Evolutionary conservation across 2,329 filamentous ascomycete species (phyloP).

Genomic region (Pyrenophora graminea): DNA sequence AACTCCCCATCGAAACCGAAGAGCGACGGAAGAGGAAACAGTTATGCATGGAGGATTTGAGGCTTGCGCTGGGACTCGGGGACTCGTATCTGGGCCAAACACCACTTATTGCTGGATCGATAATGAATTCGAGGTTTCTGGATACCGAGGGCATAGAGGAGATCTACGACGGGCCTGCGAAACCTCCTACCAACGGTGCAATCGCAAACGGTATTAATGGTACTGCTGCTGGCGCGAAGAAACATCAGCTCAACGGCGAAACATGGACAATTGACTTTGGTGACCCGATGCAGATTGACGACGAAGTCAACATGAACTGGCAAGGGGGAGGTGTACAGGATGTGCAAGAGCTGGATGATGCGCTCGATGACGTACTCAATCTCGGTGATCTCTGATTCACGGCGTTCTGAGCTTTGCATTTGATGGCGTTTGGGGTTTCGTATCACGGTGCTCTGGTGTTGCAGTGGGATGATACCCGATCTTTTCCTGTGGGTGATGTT

Average conservation of each 20-base stretch:
- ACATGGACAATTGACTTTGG: slow-evolving; percentile 33
- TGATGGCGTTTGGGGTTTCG: slow-evolving; percentile 3
- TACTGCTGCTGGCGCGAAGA: slow-evolving; percentile 8
- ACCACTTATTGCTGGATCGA: slow-evolving; percentile 71
- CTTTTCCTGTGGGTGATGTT: neutral
- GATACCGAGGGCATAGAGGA: slow-evolving; percentile 54
- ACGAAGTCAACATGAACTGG: slow-evolving; percentile 42
- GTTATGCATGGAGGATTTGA: slow-evolving; percentile 76
- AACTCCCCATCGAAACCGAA: slow-evolving; percentile 81
- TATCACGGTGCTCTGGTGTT: slow-evolving; percentile 3
- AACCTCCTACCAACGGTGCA: slow-evolving; percentile 9
- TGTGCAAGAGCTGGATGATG: slow-evolving; percentile 33
- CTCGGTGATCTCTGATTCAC: slow-evolving; percentile 26
- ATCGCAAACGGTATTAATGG: slow-evolving; percentile 17
- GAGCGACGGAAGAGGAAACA: slow-evolving; percentile 72
- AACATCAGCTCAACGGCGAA: slow-evolving; percentile 8
- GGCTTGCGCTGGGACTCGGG: slow-evolving; percentile 74
- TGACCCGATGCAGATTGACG: slow-evolving; percentile 34
- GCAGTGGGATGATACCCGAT: neutral
- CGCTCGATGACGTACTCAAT: slow-evolving; percentile 47
- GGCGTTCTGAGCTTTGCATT: slow-evolving; percentile 1
- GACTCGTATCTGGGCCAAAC: slow-evolving; percentile 78
- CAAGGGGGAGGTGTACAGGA: slow-evolving; percentile 44
- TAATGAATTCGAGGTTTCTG: slow-evolving; percentile 68
- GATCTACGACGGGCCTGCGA: slow-evolving; percentile 13